Base-by-base conservation (phyloP, 2,329 filamentous ascomycete species). In the Didymella lethalis region DNA sequence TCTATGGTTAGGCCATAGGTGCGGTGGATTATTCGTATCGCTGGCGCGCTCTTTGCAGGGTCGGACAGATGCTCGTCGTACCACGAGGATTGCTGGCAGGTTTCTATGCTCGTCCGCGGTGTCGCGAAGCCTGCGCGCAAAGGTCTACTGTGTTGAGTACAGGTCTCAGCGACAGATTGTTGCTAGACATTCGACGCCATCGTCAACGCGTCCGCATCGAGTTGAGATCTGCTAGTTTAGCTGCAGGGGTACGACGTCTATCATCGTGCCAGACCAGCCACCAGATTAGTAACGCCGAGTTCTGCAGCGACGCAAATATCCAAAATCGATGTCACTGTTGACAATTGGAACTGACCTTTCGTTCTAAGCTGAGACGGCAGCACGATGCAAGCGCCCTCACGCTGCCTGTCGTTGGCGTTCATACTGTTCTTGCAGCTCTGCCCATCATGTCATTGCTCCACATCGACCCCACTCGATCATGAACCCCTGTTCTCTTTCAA, bases 1-100 rank as follows among this genome's bases (percentile, higher is more conserved):
- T 56, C 52, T 56, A 64, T 68, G 50, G 64, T 72, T 67, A 74
- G 62, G 72, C 72, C 74, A 75, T 76, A 55, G 67, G 52, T 61
- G 58, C 61, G 60, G 59, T 63, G 54, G 28, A 25, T 31, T 18
- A 43, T 48, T 43, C 43, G 48, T 60, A 56, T 55, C 43, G 43
- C 34, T 55, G 52, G 48, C 43, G 43, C 47, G 26, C 51, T 55
- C 41, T 23, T 36, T 45, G 29, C 48, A 44, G 54, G 52, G 43
- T 52, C 43, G 31, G 12, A 28, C 12, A 32, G 34, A 34, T 38
- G 43, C 41, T 32, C 25, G 28, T 55, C 28, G 57, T 50, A 48
- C 57, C 47, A 51, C 53, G 23, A 52, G 25, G 34, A 28, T 45
- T 29, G 32, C n/a, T 11, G 16, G 34, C 29, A 52, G 14, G 18